Conservation (phyloP, 108 stramenopile species). For the Skeletonema tropicum region DNA sequence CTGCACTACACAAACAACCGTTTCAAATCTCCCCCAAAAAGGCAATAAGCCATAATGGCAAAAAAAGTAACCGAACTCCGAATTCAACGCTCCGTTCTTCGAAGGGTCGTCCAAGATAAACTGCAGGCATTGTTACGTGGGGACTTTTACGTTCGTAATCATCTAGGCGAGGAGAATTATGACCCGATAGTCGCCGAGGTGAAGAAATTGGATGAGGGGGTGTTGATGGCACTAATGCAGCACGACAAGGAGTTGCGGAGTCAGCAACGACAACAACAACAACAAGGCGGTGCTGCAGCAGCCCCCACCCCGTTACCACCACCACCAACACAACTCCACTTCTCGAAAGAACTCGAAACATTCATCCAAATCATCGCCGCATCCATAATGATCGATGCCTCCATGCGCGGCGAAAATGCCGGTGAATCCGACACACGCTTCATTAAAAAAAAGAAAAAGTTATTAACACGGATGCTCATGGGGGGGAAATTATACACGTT, state of each 20-base stretch:
- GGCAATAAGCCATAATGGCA: background rate
- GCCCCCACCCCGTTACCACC: background rate
- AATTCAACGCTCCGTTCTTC: constrained; percentile 38
- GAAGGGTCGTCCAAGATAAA: constrained; percentile 33
- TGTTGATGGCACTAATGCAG: background rate
- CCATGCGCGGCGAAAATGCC: constrained; percentile 49
- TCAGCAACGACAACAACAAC: background rate
- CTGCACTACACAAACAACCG: background rate
- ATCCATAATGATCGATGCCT: constrained; percentile 49
- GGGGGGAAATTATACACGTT: constrained; percentile 31
- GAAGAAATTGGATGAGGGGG: background rate
- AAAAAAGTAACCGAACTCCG: constrained; percentile 13
- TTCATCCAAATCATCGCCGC: constrained; percentile 47
- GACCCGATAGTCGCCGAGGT: constrained; percentile 38
- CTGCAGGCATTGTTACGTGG: constrained; percentile 37
- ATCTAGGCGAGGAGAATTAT: constrained; percentile 42
- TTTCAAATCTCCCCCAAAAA: too few relatives aligned
- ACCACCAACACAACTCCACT: constrained; percentile 19
- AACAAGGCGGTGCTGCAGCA: background rate
- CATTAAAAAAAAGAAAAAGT: constrained; percentile 49
- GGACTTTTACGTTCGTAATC: constrained; percentile 48
- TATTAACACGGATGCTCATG: constrained; percentile 28
- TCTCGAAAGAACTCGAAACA: constrained; percentile 33
- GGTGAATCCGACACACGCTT: constrained; percentile 45
- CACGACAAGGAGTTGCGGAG: background rate